Percentiles rank a stretch among this genome's conserved stretches.
These are phyloP conservation scores for Alternaria novae-zelandiae DNA, from an alignment of 2,329 filamentous ascomycete genomes.

Conservation along the genomic window DNA sequence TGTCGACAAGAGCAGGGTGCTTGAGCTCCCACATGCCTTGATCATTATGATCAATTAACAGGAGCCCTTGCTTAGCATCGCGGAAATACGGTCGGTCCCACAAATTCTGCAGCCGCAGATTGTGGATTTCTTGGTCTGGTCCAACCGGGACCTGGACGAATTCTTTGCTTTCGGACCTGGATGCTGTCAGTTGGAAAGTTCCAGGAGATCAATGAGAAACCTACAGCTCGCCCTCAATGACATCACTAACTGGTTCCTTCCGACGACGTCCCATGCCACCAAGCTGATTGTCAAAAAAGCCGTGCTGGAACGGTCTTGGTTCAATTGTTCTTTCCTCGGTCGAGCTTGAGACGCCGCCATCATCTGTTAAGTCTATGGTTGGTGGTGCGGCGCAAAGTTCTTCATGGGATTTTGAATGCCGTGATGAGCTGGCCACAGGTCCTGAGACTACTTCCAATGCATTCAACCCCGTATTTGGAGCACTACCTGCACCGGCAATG, in stretches of 20 bases:
- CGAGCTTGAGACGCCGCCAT: too few relatives aligned
- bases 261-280: not conserved
- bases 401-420: too few relatives aligned
- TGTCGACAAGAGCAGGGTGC: conserved; percentile 20
- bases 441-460: too few relatives aligned
- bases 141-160: conserved; percentile 33
- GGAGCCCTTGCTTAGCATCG: conserved; percentile 7
- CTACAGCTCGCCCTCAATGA: conserved; percentile 29
- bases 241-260: conserved; percentile 11
- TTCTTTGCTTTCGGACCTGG: conserved; percentile 21
- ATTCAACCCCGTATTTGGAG: too few relatives aligned
- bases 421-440: too few relatives aligned
- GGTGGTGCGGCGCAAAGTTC: too few relatives aligned
- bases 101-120: too few relatives aligned
- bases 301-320: too few relatives aligned
- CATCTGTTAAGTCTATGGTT: too few relatives aligned
- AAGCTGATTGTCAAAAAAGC: not conserved
- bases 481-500: too few relatives aligned
- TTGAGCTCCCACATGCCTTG: conserved; percentile 22
- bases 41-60: conserved; percentile 16
- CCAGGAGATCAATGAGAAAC: not conserved
- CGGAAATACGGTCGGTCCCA: not conserved
- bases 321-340: too few relatives aligned
- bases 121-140: conserved; percentile 12
- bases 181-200: not conserved